Conservation (phyloP, 2,329 filamentous ascomycete species). For the Fusarium anthophilum region DNA sequence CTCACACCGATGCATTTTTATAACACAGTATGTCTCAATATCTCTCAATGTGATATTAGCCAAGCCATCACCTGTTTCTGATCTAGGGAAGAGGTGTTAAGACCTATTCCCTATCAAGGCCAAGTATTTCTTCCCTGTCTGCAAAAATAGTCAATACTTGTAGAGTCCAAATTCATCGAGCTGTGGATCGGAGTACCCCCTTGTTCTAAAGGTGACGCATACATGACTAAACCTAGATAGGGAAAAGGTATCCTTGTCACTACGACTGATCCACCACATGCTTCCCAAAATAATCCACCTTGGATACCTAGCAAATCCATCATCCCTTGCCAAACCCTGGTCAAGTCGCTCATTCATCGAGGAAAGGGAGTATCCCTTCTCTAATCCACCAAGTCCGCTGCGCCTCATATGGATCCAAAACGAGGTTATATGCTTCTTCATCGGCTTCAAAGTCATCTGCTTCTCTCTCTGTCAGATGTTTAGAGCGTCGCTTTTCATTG, state of each 20-base stretch:
- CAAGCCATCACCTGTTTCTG: background rate
- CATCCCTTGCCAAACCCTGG: accelerated
- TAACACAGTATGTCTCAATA: background rate
- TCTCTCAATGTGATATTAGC: background rate
- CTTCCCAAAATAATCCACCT: background rate
- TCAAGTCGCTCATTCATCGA: background rate
- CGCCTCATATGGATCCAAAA: background rate
- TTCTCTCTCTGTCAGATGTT: accelerated
- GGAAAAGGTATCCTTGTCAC: background rate
- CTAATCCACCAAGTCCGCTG: background rate
- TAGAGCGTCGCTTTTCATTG: background rate
- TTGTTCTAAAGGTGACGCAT: background rate
- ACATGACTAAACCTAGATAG: background rate
- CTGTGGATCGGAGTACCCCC: background rate
- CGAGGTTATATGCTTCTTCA: background rate
- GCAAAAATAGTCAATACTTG: background rate
- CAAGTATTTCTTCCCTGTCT: background rate
- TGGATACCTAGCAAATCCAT: too few species aligned
- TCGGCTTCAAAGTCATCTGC: background rate
- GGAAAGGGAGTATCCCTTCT: background rate
- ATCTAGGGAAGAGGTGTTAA: background rate
- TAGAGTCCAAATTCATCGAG: background rate
- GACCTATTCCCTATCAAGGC: background rate
- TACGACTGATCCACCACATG: background rate
- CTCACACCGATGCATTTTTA: background rate